A percentile compares a stretch with the other conserved stretches of the same genome.
phyloP scores from a whole-genome alignment of 768 basidiomycete genomes.

The Cubamyces sp. region DNA sequence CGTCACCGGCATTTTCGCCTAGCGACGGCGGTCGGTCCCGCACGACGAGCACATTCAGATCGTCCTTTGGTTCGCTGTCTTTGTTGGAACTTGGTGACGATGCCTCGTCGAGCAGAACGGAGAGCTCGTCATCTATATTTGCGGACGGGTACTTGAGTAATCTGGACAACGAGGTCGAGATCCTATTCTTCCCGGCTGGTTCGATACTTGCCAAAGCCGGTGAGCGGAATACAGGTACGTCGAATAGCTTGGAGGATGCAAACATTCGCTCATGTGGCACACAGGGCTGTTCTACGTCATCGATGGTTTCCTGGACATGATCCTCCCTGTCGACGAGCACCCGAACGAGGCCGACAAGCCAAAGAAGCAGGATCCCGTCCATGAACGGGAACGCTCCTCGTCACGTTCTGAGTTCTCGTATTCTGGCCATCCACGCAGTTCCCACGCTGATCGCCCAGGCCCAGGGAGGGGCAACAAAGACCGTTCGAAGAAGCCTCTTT shows the following conservation, averaged over 20 bases:
- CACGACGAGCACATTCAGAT: constrained; percentile 47
- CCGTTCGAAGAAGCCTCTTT: constrained; percentile 69
- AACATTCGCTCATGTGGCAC: not conserved
- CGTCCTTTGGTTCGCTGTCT: constrained; percentile 77
- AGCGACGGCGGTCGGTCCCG: constrained; percentile 42
- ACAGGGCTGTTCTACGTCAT: constrained; percentile 91
- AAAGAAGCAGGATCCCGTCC: constrained; percentile 2
- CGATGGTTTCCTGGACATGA: constrained; percentile 93
- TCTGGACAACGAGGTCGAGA: constrained; percentile 95
- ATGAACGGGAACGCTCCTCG: constrained; percentile 7
- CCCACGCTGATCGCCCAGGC: constrained; percentile 13
- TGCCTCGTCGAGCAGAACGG: constrained; percentile 63
- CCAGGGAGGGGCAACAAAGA: constrained; percentile 39
- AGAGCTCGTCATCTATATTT: constrained; percentile 54
- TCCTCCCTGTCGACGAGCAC: constrained; percentile 57
- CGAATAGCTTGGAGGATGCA: not conserved
- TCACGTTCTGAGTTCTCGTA: constrained; percentile 20
- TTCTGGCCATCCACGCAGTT: constrained; percentile 11
- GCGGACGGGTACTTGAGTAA: constrained; percentile 71
- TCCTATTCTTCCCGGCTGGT: constrained; percentile 89
- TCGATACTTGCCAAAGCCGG: constrained; percentile 86
- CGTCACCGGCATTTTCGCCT: constrained; percentile 65
- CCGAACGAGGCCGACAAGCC: constrained; percentile 6
- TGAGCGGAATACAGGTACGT: constrained; percentile 80
- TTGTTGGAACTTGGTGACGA: constrained; percentile 75